Evolutionary conservation across 257 asterid genomes (phyloP).

Genomic region (Nicotiana benthamiana): DNA sequence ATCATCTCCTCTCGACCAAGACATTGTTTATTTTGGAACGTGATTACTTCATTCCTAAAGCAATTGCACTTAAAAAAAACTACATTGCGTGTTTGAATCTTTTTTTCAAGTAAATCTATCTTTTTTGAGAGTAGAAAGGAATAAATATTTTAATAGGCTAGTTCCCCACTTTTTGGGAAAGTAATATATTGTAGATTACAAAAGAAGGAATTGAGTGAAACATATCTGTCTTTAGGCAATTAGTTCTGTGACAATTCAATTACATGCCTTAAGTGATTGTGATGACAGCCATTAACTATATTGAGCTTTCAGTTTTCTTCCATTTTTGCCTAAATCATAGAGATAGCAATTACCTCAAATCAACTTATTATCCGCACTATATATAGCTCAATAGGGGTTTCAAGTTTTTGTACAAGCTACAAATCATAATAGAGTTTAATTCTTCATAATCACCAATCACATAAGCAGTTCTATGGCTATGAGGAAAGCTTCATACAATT

Average conservation of each 20-base stretch:
- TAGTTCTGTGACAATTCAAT: background rate
- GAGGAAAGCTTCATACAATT: background rate
- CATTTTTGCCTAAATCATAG: background rate
- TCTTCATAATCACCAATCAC: background rate
- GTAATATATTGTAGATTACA: background rate
- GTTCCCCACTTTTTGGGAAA: background rate
- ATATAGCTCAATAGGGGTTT: background rate
- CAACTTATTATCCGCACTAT: background rate
- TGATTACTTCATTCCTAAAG: no score
- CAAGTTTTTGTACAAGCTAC: background rate
- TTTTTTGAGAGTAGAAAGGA: background rate
- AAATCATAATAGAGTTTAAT: background rate
- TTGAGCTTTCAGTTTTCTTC: background rate
- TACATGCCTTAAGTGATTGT: background rate
- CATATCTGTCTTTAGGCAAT: background rate
- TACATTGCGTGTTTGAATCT: background rate
- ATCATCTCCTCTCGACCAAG: no score
- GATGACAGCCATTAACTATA: background rate
- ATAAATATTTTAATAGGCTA: background rate
- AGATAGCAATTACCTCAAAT: background rate
- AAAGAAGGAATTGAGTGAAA: background rate
- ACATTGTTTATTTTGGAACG: no score
- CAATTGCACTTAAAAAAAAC: background rate
- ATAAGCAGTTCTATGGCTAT: background rate
- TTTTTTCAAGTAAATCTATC: background rate